Evolutionary conservation across 2,329 filamentous ascomycete species (phyloP), one percentile per base, ranked within the genome.

Genomic region (Ceratocystiopsis sp.): DNA sequence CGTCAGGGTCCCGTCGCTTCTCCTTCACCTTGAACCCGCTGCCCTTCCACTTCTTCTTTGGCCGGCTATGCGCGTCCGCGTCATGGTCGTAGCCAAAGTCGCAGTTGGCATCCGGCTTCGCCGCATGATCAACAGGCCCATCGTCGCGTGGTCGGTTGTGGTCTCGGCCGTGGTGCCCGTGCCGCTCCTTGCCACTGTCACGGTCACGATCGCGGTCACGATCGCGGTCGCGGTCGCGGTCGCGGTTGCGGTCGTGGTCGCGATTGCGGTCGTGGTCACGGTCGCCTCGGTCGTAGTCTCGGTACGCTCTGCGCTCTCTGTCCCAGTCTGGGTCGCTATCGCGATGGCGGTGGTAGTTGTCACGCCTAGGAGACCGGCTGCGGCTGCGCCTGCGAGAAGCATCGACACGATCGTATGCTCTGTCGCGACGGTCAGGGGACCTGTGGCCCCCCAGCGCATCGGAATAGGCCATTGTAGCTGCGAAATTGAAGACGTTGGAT

Each of bases 1-100:
- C 55, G 41, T 65, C 61, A 13, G 61, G 57, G 47, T 67, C 62
- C 42, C 68, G 59, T 35, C 68, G 63, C 52, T 65, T 69, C 42
- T 73, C 70, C 51, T 78, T 78, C 64, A 69, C 77, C 50, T 67
- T 67, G 51, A 78, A 73, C 11, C 72, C 71, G 5, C 69, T 66
- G 21, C 48, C 48, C 6, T 37, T 38, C 16, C 41, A 25, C 45
- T 49, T 50, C 37, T 49, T 50, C 35, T 50, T 46, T 3, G 45
- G 44, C 16, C 44, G 44, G 33, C 13, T 34, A 13, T 34, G 33
- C 11, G 33, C 15, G 42, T 45, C 63, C 59, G 57, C 58, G 53
- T 41, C 57, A 58, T 36, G 21, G 36, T 54, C 52, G n/a, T 40
- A 35, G 34, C 40, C 42, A 19, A 42, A 38, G 38, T 60, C 58